Evolutionary conservation across 306 rosid genomes (phyloP).

Genomic region (Prosopis cineraria): DNA sequence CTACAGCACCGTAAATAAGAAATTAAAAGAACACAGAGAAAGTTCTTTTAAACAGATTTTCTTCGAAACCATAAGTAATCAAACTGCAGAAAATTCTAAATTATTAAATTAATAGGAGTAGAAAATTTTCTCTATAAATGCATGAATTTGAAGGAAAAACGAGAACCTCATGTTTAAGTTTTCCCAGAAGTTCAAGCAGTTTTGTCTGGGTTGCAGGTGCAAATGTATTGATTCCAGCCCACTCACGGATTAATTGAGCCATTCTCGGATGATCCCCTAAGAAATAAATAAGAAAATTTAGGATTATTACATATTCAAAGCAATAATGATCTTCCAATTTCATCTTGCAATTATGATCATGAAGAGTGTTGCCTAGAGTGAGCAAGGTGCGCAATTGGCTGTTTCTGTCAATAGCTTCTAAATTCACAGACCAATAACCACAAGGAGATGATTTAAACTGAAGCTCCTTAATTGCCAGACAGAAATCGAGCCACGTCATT

Average conservation of each 20-base stretch:
- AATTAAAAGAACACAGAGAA: conserved; percentile 1
- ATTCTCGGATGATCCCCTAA: not conserved
- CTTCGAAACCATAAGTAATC: not conserved
- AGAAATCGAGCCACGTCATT: not conserved
- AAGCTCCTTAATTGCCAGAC: not conserved
- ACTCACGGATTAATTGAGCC: conserved; percentile 51
- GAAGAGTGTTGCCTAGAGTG: not conserved
- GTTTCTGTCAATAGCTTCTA: not conserved
- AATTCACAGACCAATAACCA: not conserved
- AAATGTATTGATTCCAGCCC: conserved; percentile 71
- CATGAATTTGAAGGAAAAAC: conserved; percentile 17
- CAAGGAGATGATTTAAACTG: not conserved
- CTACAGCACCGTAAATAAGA: conserved; percentile 37
- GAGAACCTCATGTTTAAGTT: conserved; percentile 63
- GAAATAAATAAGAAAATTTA: not conserved
- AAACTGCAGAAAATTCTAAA: not conserved
- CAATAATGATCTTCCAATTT: not conserved
- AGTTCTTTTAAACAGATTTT: not conserved
- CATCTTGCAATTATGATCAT: not conserved
- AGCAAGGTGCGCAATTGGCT: not conserved
- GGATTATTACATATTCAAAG: not conserved
- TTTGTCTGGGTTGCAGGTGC: conserved; percentile 75
- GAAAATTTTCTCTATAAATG: not conserved
- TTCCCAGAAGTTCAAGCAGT: conserved; percentile 62
- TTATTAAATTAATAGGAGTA: not conserved